A percentile compares a stretch with the other conserved stretches of the same genome.
phyloP scores from a whole-genome alignment of 176 grass and related monocot species.

The Sorghum bicolor region DNA sequence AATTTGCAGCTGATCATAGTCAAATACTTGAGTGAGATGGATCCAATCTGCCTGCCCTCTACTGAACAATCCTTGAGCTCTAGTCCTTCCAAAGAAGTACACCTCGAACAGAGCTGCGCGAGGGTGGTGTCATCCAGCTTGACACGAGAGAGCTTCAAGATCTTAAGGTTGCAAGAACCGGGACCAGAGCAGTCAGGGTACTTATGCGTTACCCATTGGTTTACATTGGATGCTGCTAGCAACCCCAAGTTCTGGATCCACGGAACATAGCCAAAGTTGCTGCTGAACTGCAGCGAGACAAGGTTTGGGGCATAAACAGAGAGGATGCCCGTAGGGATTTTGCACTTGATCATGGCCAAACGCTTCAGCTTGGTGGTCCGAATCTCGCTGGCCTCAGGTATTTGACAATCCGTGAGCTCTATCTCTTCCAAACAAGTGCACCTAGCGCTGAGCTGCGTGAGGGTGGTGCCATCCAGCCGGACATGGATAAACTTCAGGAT shows the following conservation, averaged over 20 bases:
- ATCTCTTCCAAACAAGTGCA: constrained; percentile 20
- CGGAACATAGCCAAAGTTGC: neutral
- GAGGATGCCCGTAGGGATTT: neutral
- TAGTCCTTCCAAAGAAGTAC: constrained; percentile 19
- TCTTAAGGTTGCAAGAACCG: neutral
- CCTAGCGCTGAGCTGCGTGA: constrained; percentile 3
- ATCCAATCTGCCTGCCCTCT: neutral
- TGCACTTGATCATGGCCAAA: constrained; percentile 10
- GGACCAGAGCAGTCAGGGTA: neutral
- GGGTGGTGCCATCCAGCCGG: neutral
- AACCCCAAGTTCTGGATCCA: neutral
- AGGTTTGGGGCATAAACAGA: constrained; percentile 8
- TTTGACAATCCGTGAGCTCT: neutral
- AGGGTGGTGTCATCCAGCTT: neutral
- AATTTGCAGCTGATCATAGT: constrained; percentile 10
- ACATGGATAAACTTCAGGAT: constrained; percentile 22
- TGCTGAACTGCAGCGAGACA: neutral
- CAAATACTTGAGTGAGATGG: constrained; percentile 26
- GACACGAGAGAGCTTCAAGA: constrained; percentile 15
- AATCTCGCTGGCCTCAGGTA: neutral
- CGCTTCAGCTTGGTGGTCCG: neutral
- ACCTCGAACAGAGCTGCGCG: constrained; percentile 6
- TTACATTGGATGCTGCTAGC: too few relatives aligned
- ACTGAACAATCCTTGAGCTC: neutral
- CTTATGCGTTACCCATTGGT: too few relatives aligned